Conservation (phyloP, 495 filamentous ascomycete species). For the Penicillium pancosmium region DNA sequence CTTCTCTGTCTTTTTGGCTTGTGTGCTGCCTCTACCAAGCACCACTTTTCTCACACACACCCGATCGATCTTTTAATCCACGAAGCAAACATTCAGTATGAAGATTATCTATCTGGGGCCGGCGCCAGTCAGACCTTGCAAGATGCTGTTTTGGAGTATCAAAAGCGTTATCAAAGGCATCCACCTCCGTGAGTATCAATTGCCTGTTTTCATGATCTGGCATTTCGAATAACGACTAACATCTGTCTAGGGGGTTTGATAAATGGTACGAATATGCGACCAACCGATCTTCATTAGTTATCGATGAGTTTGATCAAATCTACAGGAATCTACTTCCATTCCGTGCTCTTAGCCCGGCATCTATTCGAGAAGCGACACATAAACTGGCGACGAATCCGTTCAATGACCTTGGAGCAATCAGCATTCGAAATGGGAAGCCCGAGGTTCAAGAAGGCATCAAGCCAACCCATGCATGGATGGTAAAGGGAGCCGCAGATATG, state of each 20-base stretch:
- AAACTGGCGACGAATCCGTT: conserved; percentile 48
- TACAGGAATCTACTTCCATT: conserved; percentile 71
- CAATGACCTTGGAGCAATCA: conserved; percentile 53
- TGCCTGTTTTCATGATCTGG: not conserved
- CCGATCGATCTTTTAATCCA: conserved; percentile 55
- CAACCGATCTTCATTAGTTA: conserved; percentile 60
- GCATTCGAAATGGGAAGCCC: conserved; percentile 49
- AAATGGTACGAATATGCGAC: conserved; percentile 76
- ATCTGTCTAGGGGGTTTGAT: conserved; percentile 40
- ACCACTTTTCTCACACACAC: conserved; percentile 34
- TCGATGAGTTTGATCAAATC: conserved; percentile 79
- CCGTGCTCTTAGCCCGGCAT: conserved; percentile 65
- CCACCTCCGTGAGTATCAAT: conserved; percentile 46
- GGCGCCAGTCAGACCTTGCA: conserved; percentile 39
- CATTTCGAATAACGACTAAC: conserved; percentile 13
- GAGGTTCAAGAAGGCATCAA: conserved; percentile 46
- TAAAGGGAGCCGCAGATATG: conserved; percentile 61
- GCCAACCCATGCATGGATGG: conserved; percentile 59
- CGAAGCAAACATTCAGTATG: conserved; percentile 40
- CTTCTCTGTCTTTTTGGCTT: conserved; percentile 32
- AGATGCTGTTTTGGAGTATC: conserved; percentile 46
- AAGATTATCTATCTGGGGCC: conserved; percentile 39
- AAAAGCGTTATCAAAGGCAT: conserved; percentile 46
- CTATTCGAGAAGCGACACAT: conserved; percentile 55
- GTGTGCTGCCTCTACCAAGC: conserved; percentile 33